A percentile compares a stretch with the other conserved stretches of the same genome.
phyloP scores from a whole-genome alignment of 164 flowering plant genomes.

The Vitis rotundifolia region DNA sequence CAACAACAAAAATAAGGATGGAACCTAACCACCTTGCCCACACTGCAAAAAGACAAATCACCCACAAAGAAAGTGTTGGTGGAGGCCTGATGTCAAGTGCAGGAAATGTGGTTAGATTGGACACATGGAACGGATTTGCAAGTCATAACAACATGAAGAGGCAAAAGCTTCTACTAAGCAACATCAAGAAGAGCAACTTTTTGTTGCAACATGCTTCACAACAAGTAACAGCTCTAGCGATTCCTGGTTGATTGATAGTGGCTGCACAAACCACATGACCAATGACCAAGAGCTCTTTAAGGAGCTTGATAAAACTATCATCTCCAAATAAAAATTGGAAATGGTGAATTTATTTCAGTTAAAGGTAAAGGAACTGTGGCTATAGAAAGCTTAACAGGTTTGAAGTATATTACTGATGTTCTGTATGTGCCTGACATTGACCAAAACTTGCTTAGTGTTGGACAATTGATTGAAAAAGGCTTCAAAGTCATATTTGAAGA shows the following conservation, averaged over 20 bases:
- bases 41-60: constrained; percentile 10
- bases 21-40: neutral
- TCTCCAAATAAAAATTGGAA: constrained; percentile 10
- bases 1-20: too few relatives aligned
- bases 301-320: neutral
- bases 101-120: neutral
- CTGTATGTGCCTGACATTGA: constrained; percentile 18
- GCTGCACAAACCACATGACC: constrained; percentile 29
- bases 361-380: constrained; percentile 7
- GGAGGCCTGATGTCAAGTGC: constrained; percentile 10
- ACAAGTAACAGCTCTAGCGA: constrained; percentile 1
- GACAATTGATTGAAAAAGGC: constrained; percentile 17
- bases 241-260: constrained; percentile 26
- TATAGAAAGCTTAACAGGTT: neutral
- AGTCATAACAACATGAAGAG: too few relatives aligned
- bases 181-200: neutral
- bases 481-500: constrained; percentile 10
- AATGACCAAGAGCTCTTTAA: neutral
- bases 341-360: constrained; percentile 1
- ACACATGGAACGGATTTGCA: neutral
- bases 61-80: constrained; percentile 4
- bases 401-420: constrained; percentile 11
- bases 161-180: too few relatives aligned
- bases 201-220: constrained; percentile 5
- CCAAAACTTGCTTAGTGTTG: constrained; percentile 28